Percentiles rank a stretch among this genome's conserved stretches.
Conservation (phyloP, 2,329 filamentous ascomycete species). For the Botrytis aclada region DNA sequence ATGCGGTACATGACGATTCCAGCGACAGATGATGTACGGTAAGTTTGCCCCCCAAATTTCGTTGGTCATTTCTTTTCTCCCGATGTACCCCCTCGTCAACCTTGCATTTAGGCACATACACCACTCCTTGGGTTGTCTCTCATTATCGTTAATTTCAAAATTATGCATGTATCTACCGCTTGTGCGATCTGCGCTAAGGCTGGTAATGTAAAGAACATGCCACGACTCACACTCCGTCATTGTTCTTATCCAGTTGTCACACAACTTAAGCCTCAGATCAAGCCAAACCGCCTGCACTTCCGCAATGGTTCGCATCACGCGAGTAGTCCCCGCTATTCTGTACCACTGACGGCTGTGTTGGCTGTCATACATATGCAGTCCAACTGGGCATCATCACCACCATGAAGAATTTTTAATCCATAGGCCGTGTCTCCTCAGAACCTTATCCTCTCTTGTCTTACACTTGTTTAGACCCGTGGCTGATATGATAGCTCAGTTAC, state of each 20-base stretch:
- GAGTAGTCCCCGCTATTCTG: slow-evolving; percentile 32
- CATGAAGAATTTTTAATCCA: slow-evolving; percentile 21
- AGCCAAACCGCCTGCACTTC: slow-evolving; percentile 26
- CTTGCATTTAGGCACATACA: slow-evolving; percentile 34
- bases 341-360: slow-evolving; percentile 33
- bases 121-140: slow-evolving; percentile 19
- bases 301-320: slow-evolving; percentile 33
- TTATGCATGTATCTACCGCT: slow-evolving; percentile 25
- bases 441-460: slow-evolving; percentile 33
- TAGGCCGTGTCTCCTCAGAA: slow-evolving; percentile 25
- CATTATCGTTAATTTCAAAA: slow-evolving; percentile 21
- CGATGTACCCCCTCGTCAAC: slow-evolving; percentile 23
- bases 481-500: slow-evolving; percentile 38
- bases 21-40: slow-evolving; percentile 39
- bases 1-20: slow-evolving; percentile 37
- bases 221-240: slow-evolving; percentile 32
- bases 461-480: slow-evolving; percentile 32
- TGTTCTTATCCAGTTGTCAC: slow-evolving; percentile 28
- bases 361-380: slow-evolving; percentile 34
- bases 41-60: slow-evolving; percentile 25
- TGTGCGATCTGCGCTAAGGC: slow-evolving; percentile 23
- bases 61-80: slow-evolving; percentile 33
- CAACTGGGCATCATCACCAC: slow-evolving; percentile 32
- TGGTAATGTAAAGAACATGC: slow-evolving; percentile 28
- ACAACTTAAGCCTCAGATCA: slow-evolving; percentile 35